phyloP scores from a whole-genome alignment of 176 grass and related monocot genomes.

The Pontederia paniculata region DNA sequence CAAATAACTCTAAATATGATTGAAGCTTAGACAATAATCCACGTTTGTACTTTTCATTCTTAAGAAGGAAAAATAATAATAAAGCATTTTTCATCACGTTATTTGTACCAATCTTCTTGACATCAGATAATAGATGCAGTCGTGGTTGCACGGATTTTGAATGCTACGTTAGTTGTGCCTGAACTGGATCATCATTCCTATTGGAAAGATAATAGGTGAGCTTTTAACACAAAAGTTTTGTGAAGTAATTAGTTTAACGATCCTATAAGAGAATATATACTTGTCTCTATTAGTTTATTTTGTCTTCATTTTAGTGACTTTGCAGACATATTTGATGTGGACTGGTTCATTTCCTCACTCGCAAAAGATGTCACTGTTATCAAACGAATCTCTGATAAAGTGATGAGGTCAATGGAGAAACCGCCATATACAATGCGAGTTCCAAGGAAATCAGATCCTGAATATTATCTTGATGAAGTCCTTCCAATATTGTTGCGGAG shows the following conservation, averaged over 20 bases:
- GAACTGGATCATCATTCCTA: conserved; percentile 79
- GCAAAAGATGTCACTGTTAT: conserved; percentile 71
- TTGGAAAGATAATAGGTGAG: conserved; percentile 87
- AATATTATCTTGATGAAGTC: conserved; percentile 78
- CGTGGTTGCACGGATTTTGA: conserved; percentile 86
- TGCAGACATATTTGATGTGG: conserved; percentile 78
- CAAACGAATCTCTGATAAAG: conserved; percentile 70
- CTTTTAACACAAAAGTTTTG: conserved; percentile 2
- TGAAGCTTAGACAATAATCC: too few relatives aligned
- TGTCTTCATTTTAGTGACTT: conserved; percentile 63
- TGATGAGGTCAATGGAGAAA: conserved; percentile 93
- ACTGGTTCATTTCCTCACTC: conserved; percentile 78
- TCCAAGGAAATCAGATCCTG: conserved; percentile 85
- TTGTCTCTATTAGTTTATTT: not conserved
- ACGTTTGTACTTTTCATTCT: too few relatives aligned
- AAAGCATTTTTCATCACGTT: too few relatives aligned
- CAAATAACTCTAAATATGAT: too few relatives aligned
- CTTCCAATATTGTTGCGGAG: conserved; percentile 82
- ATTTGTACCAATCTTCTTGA: too few relatives aligned
- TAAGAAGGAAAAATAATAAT: too few relatives aligned
- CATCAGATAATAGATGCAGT: conserved; percentile 87
- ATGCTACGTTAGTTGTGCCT: conserved; percentile 83
- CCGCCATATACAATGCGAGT: conserved; percentile 87
- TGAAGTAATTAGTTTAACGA: conserved; percentile 1
- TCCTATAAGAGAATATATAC: not conserved